A percentile compares a stretch with the other conserved stretches of the same genome.
Evolutionary conservation across 139 green algal species (phyloP).

Genomic region (Picochlorum sp.): DNA sequence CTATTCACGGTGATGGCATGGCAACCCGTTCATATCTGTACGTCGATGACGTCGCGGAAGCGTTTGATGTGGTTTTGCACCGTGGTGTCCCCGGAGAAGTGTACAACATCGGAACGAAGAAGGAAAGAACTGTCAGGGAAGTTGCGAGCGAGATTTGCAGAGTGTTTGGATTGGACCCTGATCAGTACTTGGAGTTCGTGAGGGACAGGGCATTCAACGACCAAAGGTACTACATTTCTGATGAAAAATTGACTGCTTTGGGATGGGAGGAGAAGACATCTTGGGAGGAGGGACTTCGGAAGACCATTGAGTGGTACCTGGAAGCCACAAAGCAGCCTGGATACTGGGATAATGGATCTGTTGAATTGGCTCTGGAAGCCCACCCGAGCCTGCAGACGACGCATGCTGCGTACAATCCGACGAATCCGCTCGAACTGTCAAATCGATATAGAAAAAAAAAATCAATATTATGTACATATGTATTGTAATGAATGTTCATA

Average conservation of each 20-base stretch:
- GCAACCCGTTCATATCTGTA: constrained; percentile 67
- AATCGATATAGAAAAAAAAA: neutral
- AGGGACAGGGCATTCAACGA: constrained; percentile 85
- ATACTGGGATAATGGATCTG: constrained; percentile 70
- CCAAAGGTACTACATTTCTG: constrained; percentile 90
- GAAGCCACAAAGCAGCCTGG: constrained; percentile 30
- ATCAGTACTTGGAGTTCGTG: constrained; percentile 41
- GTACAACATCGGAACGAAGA: constrained; percentile 97
- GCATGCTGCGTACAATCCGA: neutral
- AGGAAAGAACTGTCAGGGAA: constrained; percentile 82
- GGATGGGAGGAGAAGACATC: constrained; percentile 80
- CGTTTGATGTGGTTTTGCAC: constrained; percentile 84
- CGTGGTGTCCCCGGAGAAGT: constrained; percentile 56
- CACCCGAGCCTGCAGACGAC: constrained; percentile 35
- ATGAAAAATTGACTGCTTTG: constrained; percentile 80
- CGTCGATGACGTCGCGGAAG: constrained; percentile 90
- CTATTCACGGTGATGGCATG: constrained; percentile 54
- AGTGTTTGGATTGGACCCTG: constrained; percentile 41
- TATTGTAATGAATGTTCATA: neutral
- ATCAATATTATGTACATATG: neutral
- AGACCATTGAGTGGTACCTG: constrained; percentile 90
- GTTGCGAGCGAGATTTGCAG: constrained; percentile 61
- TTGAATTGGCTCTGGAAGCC: constrained; percentile 58
- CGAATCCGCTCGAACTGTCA: neutral
- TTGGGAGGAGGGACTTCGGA: constrained; percentile 87